Evolutionary conservation across 2,329 filamentous ascomycete species (phyloP), one percentile per base, ranked within the genome.

Genomic region (Periconia sp.): DNA sequence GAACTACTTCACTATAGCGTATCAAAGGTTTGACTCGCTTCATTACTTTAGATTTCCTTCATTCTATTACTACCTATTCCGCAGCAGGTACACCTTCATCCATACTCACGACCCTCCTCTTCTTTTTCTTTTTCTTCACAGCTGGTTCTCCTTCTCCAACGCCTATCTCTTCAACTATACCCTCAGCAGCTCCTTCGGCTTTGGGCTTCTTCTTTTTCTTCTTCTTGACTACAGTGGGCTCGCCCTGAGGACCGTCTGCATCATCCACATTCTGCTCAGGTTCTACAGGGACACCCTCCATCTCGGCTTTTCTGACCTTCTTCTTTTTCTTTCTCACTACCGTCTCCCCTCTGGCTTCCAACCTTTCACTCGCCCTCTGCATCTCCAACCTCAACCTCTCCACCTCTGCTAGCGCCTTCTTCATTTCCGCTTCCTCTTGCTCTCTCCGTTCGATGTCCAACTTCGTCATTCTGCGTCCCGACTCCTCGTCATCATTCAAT

Each of bases 361-460:
- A 85, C 41, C 87, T 76, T 71, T 92, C 88, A 58, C 86, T 88
- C 25, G 85, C 86, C 43, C 88, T 76, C 71, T 92, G 88, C 91
- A 97, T 96, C 71, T 96, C 89, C 43, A 96, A 75, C 38, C 94
- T 79, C 46, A 95, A 74, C 37, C 85, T 79, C 73, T 97, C 92
- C 3, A 99, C 88, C 68, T 96, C 89, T 66, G 86, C 86, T 77
- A 96, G 84, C 7, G 92, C 94, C 60, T 84, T 84, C 31, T 83
- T 84, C 89, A 96, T 95, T 71, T 96, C 92, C 1, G 83, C 84
- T 47, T 96, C 91, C 62, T 95, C 90, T 12, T 81, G 82, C 63
- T 86, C 81, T 52, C 86, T 82, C 38, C 78, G 78, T 60, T 90
- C 87, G 36, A 83, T 78, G 43, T 88, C 82, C 34, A 80, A 74